These are phyloP conservation scores for Sisymbrium irio DNA, from an alignment of 345 rosid species.

Conservation along the genomic window DNA sequence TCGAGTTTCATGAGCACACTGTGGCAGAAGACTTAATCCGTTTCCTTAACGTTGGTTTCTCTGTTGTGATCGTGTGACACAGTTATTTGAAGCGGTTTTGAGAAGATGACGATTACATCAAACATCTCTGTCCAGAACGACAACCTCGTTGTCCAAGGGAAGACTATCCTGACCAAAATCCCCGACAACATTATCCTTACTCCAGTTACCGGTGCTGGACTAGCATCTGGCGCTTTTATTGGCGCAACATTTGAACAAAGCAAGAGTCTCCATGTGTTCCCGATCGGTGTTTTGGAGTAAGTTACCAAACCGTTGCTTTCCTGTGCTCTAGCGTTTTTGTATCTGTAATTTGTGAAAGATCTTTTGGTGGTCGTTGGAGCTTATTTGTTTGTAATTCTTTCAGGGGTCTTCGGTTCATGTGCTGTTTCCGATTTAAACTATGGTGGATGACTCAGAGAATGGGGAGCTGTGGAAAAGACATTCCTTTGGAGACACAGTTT, in stretches of 20 bases:
- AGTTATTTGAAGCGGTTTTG: background rate
- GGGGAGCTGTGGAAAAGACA: conserved; percentile 85
- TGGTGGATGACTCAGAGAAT: conserved; percentile 99
- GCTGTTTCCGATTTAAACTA: conserved; percentile 90
- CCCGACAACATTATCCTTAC: conserved; percentile 80
- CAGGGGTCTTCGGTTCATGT: conserved; percentile 83
- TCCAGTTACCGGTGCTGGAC: conserved; percentile 64
- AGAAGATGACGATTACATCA: conserved; percentile 79
- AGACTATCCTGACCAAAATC: conserved; percentile 80
- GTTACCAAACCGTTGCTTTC: conserved; percentile 8
- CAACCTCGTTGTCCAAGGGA: conserved; percentile 87
- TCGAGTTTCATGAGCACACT: background rate
- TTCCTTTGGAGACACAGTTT: conserved; percentile 97
- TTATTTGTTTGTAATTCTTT: conserved; percentile 12
- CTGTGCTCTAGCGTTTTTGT: background rate
- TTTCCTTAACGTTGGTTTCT: background rate
- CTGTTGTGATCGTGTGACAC: conserved; percentile 7
- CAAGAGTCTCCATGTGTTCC: conserved; percentile 93
- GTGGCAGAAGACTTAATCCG: background rate
- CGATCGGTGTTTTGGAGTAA: conserved; percentile 81
- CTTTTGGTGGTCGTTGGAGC: background rate
- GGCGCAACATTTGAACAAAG: conserved; percentile 78
- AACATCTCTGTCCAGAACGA: conserved; percentile 70
- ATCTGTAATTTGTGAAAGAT: background rate
- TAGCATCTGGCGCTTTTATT: conserved; percentile 69